A percentile compares a stretch with the other conserved stretches of the same genome.
These are phyloP conservation scores for Xerocomellus amylosporus DNA, from an alignment of 768 basidiomycete species.

Conservation along the genomic window DNA sequence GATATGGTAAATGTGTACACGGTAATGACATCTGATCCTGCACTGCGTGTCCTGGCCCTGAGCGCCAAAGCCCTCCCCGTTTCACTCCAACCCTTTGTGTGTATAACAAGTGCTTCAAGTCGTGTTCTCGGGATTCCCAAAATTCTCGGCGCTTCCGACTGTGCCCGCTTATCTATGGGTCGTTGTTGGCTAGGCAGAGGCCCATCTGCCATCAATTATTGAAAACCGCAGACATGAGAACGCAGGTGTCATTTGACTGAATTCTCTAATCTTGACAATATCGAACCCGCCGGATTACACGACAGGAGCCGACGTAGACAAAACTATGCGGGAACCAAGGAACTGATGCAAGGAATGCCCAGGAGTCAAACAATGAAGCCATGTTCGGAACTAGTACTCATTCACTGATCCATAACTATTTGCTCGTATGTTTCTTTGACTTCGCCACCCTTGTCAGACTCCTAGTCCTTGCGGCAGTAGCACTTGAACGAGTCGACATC, in stretches of 20 bases:
- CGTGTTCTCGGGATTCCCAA: neutral
- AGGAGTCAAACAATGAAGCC: neutral
- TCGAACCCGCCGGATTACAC: constrained; percentile 1
- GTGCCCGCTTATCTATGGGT: neutral
- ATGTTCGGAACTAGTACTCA: neutral
- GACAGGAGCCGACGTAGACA: neutral
- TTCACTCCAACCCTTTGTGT: too few species aligned
- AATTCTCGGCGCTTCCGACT: constrained; percentile 4
- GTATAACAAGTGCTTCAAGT: too few species aligned
- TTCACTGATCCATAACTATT: neutral
- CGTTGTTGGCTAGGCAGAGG: neutral
- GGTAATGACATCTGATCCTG: too few species aligned
- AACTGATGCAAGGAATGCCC: neutral
- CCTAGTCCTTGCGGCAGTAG: neutral
- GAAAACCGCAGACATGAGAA: too few species aligned
- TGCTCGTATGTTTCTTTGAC: neutral
- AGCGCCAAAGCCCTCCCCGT: too few species aligned
- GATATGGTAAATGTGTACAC: too few species aligned
- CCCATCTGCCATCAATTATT: too few species aligned
- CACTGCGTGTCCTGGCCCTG: too few species aligned
- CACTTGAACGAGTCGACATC: neutral
- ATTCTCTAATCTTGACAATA: neutral
- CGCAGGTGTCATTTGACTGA: too few species aligned
- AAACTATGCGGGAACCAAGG: neutral
- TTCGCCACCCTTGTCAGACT: neutral